Conservation (phyloP, 1,284 basidiomycete genomes). For the Athelia psychrophila region DNA sequence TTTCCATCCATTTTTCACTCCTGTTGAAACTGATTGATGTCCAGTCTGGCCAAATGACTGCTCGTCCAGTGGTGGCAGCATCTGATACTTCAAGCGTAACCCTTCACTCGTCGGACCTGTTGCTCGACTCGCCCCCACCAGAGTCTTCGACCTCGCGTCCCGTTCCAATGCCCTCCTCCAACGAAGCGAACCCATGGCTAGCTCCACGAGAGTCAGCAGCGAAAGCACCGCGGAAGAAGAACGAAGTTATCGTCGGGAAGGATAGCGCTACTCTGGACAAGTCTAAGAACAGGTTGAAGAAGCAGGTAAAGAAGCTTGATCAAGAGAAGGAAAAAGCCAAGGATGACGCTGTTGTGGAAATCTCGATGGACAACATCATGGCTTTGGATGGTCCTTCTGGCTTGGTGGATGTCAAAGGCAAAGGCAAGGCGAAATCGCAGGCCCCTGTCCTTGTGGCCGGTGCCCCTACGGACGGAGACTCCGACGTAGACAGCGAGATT, state of each 20-base stretch:
- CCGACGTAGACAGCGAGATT: constrained; percentile 61
- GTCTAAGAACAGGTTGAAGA: constrained; percentile 70
- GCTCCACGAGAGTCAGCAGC: constrained; percentile 29
- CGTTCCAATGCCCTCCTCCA: constrained; percentile 8
- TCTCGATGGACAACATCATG: constrained; percentile 58
- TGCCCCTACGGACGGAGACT: constrained; percentile 39
- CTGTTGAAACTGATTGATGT: too few species aligned
- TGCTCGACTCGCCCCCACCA: constrained; percentile 31
- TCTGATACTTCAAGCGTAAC: constrained; percentile 73
- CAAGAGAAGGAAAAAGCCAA: constrained; percentile 54
- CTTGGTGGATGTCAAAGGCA: constrained; percentile 12
- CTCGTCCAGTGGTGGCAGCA: constrained; percentile 34
- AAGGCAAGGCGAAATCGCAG: constrained; percentile 3
- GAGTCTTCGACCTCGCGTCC: constrained; percentile 14
- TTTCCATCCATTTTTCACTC: too few species aligned
- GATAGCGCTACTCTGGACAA: constrained; percentile 58
- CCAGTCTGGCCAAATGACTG: constrained; percentile 1
- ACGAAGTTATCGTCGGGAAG: constrained; percentile 67
- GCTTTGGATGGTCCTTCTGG: constrained; percentile 21
- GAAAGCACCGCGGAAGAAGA: constrained; percentile 55
- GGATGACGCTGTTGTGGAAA: constrained; percentile 79
- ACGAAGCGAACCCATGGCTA: constrained; percentile 73
- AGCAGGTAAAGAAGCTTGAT: constrained; percentile 50
- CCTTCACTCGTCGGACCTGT: constrained; percentile 56
- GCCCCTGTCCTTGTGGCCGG: constrained; percentile 10